Base-by-base conservation (phyloP, 768 basidiomycete genomes). In the Russula griseocarnosa region DNA sequence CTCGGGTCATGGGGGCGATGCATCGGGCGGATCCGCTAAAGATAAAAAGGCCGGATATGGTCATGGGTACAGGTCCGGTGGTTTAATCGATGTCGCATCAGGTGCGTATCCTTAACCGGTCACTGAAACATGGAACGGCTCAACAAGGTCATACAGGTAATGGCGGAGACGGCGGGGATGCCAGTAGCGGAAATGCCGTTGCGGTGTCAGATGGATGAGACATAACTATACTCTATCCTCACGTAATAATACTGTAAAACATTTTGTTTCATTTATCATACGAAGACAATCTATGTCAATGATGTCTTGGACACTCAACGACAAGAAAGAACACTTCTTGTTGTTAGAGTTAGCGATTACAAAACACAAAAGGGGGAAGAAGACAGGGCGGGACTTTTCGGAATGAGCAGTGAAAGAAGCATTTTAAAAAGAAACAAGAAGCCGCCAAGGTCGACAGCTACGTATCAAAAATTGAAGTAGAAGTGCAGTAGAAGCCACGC, bases 321-420 rank as follows among this genome's bases (percentile, higher is more conserved):
- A 61, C 55, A 61, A 36, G 47, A 34, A 61, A 47, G 38, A 47
- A 55, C 30, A 50, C 36, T 32, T 57, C 40, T 65, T 36, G 38
- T 65, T 61, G 63, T 46, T 65, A 44, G 61, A 50, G 59, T 65
- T 56, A 65, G 54, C 42, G 30, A 11, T 50, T 63, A 63, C 62
- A 56, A 58, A 56, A 46, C 40, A 61, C 24, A 46, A 16, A 60
- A 52, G 38, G 22, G 38, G 26, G 56, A 28, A 18, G 24, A 51
- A 28, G 24, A 55, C 53, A 56, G 40, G 24, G 50, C 53, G 55
- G 58, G 54, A 42, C 49, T 56, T 65, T 61, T 57, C 30, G 38
- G 24, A 55, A 61, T 66, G 60, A 65, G 67, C 63, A 62, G 68
- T 77, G 74, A 79, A 67, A 75, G 75, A 69, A 80, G 78, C 42